Evolutionary conservation across 345 rosid genomes (phyloP).

Genomic region (Populus simonii): DNA sequence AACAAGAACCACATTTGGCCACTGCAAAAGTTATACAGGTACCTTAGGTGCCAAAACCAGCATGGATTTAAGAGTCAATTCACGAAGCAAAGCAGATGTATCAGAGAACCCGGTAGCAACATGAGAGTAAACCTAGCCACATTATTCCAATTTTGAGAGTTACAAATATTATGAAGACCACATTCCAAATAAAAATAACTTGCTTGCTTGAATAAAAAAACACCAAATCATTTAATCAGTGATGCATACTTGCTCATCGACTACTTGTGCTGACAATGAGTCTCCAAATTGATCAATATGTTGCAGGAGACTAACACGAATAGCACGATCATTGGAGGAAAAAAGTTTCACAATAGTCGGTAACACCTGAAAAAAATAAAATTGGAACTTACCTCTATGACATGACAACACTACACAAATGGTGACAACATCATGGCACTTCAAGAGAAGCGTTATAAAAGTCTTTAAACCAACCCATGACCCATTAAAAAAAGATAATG

Average conservation of each 20-base stretch:
- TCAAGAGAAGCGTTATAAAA: neutral
- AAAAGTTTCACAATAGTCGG: conserved; percentile 87
- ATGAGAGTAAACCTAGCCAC: conserved; percentile 78
- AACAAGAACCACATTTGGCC: neutral
- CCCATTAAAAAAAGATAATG: neutral
- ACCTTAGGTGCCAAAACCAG: conserved; percentile 97
- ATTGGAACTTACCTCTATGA: neutral
- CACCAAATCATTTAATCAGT: neutral
- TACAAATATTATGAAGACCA: neutral
- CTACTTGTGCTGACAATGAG: conserved; percentile 74
- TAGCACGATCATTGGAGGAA: conserved; percentile 89
- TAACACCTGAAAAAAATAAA: conserved; percentile 54
- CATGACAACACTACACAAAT: neutral
- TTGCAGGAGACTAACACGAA: conserved; percentile 89
- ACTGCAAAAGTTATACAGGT: neutral
- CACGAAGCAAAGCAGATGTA: conserved; percentile 88
- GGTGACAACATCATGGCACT: neutral
- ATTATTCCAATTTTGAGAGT: conserved; percentile 11
- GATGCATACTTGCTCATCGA: conserved; percentile 87
- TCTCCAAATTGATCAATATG: conserved; percentile 97
- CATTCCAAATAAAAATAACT: conserved; percentile 1
- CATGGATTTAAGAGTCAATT: conserved; percentile 97
- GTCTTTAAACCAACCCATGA: neutral
- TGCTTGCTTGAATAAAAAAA: conserved; percentile 8
- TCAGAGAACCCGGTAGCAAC: conserved; percentile 92